Conservation (phyloP, 108 stramenopile species). For the Nitzschia putrida region DNA sequence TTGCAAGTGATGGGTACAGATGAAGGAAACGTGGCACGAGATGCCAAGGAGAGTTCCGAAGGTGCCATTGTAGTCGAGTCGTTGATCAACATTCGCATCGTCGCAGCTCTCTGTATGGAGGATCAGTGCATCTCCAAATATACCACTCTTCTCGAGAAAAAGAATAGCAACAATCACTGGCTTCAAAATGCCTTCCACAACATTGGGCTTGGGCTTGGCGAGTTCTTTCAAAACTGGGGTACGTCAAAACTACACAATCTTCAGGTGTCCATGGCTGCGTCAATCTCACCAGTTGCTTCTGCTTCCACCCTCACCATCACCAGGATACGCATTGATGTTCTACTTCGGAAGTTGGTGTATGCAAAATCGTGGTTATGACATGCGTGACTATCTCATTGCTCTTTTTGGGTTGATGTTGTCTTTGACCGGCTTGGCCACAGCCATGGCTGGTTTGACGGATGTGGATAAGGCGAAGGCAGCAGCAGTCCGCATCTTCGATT, state of each 20-base stretch:
- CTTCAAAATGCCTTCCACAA: constrained; percentile 39
- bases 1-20: constrained; percentile 61
- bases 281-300: constrained; percentile 34
- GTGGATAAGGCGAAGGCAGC: constrained; percentile 53
- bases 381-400: constrained; percentile 60
- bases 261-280: background rate
- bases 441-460: constrained; percentile 53
- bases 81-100: constrained; percentile 61
- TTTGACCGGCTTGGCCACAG: constrained; percentile 60
- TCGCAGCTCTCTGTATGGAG: constrained; percentile 62
- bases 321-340: constrained; percentile 53
- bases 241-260: too few species aligned
- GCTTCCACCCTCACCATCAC: constrained; percentile 33
- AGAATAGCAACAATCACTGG: constrained; percentile 22
- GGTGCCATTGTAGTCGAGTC: constrained; percentile 66
- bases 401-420: constrained; percentile 71
- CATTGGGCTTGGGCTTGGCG: constrained; percentile 25
- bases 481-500: constrained; percentile 54
- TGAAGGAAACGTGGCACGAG: constrained; percentile 40
- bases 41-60: constrained; percentile 39
- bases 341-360: constrained; percentile 71
- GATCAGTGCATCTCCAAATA: constrained; percentile 30
- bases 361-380: constrained; percentile 36
- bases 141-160: constrained; percentile 26
- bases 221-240: constrained; percentile 34